Evolutionary conservation across 2,329 filamentous ascomycete species (phyloP).

Genomic region (Cladophialophora bantiana): DNA sequence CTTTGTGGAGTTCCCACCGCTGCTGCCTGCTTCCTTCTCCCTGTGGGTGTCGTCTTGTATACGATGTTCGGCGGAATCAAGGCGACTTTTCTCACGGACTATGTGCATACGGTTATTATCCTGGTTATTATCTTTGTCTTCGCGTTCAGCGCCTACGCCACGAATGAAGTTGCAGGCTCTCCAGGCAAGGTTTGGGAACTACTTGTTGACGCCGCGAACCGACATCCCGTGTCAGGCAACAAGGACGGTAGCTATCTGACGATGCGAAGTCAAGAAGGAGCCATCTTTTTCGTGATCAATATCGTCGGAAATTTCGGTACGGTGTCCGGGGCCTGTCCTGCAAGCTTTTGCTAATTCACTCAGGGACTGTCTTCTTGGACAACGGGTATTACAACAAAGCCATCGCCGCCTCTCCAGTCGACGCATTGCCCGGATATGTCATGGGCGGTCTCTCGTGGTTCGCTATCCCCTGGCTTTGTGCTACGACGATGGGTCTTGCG

Average conservation of each 20-base stretch:
- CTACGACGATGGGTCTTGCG: slow-evolving; percentile 85
- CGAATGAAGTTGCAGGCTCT: slow-evolving; percentile 73
- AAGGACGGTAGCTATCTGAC: slow-evolving; percentile 82
- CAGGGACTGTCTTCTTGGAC: slow-evolving; percentile 61
- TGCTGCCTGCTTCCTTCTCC: slow-evolving; percentile 83
- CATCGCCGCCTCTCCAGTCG: slow-evolving; percentile 83
- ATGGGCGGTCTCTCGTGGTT: slow-evolving; percentile 89
- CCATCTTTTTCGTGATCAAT: slow-evolving; percentile 91
- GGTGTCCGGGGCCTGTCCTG: background rate
- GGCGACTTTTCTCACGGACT: slow-evolving; percentile 85
- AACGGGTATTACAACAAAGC: slow-evolving; percentile 87
- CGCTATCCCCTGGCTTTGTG: slow-evolving; percentile 87
- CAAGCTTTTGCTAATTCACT: background rate
- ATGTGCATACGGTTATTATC: slow-evolving; percentile 83
- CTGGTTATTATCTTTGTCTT: slow-evolving; percentile 83
- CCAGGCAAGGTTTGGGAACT: slow-evolving; percentile 80
- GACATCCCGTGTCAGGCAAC: slow-evolving; percentile 81
- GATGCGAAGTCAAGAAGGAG: slow-evolving; percentile 81
- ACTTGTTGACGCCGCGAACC: slow-evolving; percentile 69
- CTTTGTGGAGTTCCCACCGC: slow-evolving; percentile 77
- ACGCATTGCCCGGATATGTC: slow-evolving; percentile 87
- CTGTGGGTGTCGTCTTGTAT: slow-evolving; percentile 80
- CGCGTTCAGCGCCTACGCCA: slow-evolving; percentile 80
- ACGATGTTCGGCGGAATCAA: slow-evolving; percentile 72
- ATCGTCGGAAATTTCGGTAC: slow-evolving; percentile 77